A percentile compares a stretch with the other conserved stretches of the same genome.
These are phyloP conservation scores for Datura wrightii DNA, from an alignment of 257 asterid genomes.

Conservation along the genomic window DNA sequence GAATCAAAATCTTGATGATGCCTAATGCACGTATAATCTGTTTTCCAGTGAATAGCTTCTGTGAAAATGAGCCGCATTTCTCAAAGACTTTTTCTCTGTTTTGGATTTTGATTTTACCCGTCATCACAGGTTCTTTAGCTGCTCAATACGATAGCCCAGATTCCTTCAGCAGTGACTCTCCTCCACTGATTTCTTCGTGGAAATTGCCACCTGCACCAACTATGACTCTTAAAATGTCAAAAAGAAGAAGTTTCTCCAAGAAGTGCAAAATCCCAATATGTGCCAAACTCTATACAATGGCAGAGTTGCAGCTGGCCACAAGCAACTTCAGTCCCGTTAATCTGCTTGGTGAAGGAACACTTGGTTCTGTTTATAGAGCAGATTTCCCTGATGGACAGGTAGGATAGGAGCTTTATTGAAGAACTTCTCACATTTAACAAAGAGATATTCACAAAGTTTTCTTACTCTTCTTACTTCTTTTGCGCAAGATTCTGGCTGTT, in stretches of 20 bases:
- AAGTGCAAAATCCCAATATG: conserved; percentile 48
- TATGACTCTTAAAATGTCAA: conserved; percentile 51
- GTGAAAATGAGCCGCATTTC: background rate
- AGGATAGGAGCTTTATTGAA: conserved; percentile 16
- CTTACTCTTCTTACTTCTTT: conserved; percentile 27
- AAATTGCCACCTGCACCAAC: conserved; percentile 74
- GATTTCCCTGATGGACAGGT: conserved; percentile 87
- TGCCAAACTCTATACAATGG: conserved; percentile 63
- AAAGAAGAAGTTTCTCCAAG: conserved; percentile 60
- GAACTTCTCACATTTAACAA: background rate
- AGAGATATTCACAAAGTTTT: conserved; percentile 11
- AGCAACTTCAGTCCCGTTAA: conserved; percentile 69
- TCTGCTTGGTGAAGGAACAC: conserved; percentile 85
- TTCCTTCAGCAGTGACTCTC: conserved; percentile 55
- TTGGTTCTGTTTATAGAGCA: conserved; percentile 86
- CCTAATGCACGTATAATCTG: background rate
- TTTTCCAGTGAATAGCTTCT: background rate
- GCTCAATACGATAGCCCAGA: conserved; percentile 53
- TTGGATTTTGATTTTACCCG: background rate
- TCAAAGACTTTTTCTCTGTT: background rate
- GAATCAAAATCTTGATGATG: background rate
- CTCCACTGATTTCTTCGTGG: conserved; percentile 62
- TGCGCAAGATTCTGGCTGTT: conserved; percentile 71
- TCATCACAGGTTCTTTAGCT: conserved; percentile 19
- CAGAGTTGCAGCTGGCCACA: conserved; percentile 89